phyloP scores from a whole-genome alignment of 2,329 filamentous ascomycete genomes.

The Penicillium fuscoglaucum region DNA sequence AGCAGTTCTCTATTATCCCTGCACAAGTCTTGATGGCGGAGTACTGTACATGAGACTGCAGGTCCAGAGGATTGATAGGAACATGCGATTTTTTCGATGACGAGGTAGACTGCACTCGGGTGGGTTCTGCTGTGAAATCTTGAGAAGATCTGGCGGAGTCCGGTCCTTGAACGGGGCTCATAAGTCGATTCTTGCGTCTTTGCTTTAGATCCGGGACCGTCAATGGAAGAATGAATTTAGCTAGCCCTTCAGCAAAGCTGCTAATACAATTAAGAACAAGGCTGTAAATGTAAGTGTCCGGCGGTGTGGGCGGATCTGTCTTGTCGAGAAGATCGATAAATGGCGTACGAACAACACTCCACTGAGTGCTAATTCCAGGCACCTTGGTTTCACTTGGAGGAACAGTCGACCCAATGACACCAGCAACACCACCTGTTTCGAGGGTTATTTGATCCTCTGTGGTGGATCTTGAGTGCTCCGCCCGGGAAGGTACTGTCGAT shows the following conservation, averaged over 20 bases:
- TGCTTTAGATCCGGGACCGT: constrained; percentile 73
- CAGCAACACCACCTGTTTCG: constrained; percentile 82
- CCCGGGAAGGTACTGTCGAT: constrained; percentile 74
- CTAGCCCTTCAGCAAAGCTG: constrained; percentile 85
- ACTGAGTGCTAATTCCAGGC: constrained; percentile 80
- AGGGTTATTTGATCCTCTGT: constrained; percentile 81
- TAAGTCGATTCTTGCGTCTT: constrained; percentile 48
- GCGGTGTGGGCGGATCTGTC: constrained; percentile 74
- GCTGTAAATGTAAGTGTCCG: constrained; percentile 92
- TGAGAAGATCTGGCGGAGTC: constrained; percentile 28
- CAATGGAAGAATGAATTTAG: constrained; percentile 87
- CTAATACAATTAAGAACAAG: constrained; percentile 86
- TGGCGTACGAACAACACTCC: constrained; percentile 82
- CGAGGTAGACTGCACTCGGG: constrained; percentile 25
- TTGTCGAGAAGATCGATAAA: constrained; percentile 97
- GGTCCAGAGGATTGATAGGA: constrained; percentile 76
- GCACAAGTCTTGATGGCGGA: constrained; percentile 74
- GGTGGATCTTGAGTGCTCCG: constrained; percentile 56
- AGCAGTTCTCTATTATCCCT: constrained; percentile 83
- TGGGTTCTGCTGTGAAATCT: constrained; percentile 34
- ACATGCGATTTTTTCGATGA: constrained; percentile 34
- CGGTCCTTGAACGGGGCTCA: constrained; percentile 40
- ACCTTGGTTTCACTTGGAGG: constrained; percentile 66
- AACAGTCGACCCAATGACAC: constrained; percentile 76
- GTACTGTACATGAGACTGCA: constrained; percentile 71